Base-by-base conservation (phyloP, 352 stramenopile species). In the Phytopythium mirpurense region DNA sequence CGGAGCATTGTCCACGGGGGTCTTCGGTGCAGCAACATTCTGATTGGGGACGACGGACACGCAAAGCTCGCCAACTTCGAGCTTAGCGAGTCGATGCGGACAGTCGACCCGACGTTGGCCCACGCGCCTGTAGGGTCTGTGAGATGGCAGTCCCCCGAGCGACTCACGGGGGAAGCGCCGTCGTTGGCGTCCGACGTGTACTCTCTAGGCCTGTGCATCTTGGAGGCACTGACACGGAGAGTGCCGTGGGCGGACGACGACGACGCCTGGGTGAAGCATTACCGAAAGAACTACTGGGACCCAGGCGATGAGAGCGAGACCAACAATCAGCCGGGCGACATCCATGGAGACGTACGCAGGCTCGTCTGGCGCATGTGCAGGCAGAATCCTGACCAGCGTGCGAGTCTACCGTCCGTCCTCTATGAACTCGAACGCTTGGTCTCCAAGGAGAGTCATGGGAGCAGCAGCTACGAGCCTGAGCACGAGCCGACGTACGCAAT, bases 1-100 rank as follows among this genome's bases (percentile, higher is more conserved):
- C 51, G 55, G 0, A 50, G 55, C 15, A 48, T 68, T 2, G 24
- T 70, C 3, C 54, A 75, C 19, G 57, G 60, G 6, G 34, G 24
- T 36, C 21, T 69, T 24, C 38, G 24, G 1, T 21, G 15, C 19
- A n/a, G 57, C 10, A 69, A 26, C 6, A 50, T 71, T 14, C 15
- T 37, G 0, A 16, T 69, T 27, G 42, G 21, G 9, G 31, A 19
- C 12, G 63, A 64, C 29, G 57, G 62, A 18, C 27, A 38, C 0
- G 42, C 53, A 15, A 65, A 68, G 21, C 27, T 64, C 7, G 19
- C 27, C 23, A 24, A 53, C 12, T 62, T 61, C 19, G 42, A 41
- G 2, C n/a, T 43, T 8, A 42, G 27, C 7, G 16, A 40, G 26
- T 50, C 27, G 16, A 37, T 23, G n/a, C 44, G 7, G 12, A 16